A percentile compares a stretch with the other conserved stretches of the same genome.
Conservation (phyloP, 78 protist genomes). For the Dictyostelium citrinum region DNA sequence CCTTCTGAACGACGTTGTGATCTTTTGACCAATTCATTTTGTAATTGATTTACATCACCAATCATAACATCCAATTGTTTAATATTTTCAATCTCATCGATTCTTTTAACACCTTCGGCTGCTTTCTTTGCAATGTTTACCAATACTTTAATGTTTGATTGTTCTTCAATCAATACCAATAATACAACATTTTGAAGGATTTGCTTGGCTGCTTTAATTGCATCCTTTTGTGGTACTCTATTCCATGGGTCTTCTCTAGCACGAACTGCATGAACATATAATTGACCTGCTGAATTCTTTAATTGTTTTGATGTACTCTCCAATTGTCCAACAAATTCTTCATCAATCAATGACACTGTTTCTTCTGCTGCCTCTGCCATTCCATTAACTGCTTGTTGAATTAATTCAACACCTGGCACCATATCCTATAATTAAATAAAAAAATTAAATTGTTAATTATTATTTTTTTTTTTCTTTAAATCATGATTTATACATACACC, state of each 20-base stretch:
- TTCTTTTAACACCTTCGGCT: slow-evolving; percentile 58
- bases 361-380: slow-evolving; percentile 72
- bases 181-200: slow-evolving; percentile 58
- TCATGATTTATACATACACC: slow-evolving; percentile 35
- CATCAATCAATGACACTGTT: slow-evolving; percentile 51
- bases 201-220: slow-evolving; percentile 60
- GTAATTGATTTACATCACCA: slow-evolving; percentile 29
- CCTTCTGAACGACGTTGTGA: slow-evolving; percentile 72
- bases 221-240: slow-evolving; percentile 73
- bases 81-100: slow-evolving; percentile 70
- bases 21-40: slow-evolving; percentile 58
- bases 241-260: slow-evolving; percentile 78
- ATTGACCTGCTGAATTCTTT: slow-evolving; percentile 42
- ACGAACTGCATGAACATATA: slow-evolving; percentile 42
- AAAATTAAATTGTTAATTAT: background rate
- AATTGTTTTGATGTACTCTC: slow-evolving; percentile 7
- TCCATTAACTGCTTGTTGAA: slow-evolving; percentile 74
- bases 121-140: slow-evolving; percentile 68
- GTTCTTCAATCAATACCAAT: slow-evolving; percentile 68
- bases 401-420: slow-evolving; percentile 78
- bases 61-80: slow-evolving; percentile 58
- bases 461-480: background rate
- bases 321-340: slow-evolving; percentile 43
- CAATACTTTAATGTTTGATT: slow-evolving; percentile 64
- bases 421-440: slow-evolving; percentile 29